phyloP scores from a whole-genome alignment of 345 rosid species.

The Erodium maritimum region DNA sequence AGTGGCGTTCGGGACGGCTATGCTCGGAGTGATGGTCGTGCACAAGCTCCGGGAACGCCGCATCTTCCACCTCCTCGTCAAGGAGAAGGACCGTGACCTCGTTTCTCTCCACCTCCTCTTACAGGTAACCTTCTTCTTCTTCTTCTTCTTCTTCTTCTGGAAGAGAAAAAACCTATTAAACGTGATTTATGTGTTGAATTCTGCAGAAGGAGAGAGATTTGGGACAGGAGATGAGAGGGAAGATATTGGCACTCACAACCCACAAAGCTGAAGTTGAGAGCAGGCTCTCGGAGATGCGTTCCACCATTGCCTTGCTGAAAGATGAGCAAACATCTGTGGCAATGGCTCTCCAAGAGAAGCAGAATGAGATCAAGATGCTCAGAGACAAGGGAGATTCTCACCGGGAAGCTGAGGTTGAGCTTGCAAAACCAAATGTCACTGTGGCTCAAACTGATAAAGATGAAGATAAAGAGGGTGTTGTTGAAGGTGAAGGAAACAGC shows the following conservation, averaged over 20 bases:
- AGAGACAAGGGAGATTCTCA: conserved; percentile 17
- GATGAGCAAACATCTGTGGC: conserved; percentile 41
- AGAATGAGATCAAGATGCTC: conserved; percentile 27
- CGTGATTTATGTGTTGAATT: neutral
- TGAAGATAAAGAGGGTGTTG: conserved; percentile 4
- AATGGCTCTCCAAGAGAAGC: conserved; percentile 36
- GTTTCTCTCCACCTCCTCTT: conserved; percentile 37
- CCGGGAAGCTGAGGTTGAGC: conserved; percentile 37
- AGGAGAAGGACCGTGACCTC: conserved; percentile 36
- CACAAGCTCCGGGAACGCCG: conserved; percentile 50
- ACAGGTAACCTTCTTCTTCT: conserved; percentile 25
- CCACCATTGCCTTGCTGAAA: conserved; percentile 40
- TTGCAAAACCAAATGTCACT: conserved; percentile 12
- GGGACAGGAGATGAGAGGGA: conserved; percentile 26
- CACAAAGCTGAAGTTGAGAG: conserved; percentile 43
- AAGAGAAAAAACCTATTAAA: neutral
- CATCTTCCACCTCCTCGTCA: conserved; percentile 33
- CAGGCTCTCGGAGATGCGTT: conserved; percentile 35
- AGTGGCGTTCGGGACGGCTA: conserved; percentile 46
- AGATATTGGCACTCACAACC: conserved; percentile 25
- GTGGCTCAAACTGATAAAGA: conserved; percentile 4
- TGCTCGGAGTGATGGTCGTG: conserved; percentile 37
- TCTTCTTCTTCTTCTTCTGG: neutral
- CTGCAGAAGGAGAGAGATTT: conserved; percentile 42
- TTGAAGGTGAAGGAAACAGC: neutral